Base-by-base conservation (phyloP, 371 early-diverging fungal genomes). In the Basidiobolus meristosporus region DNA sequence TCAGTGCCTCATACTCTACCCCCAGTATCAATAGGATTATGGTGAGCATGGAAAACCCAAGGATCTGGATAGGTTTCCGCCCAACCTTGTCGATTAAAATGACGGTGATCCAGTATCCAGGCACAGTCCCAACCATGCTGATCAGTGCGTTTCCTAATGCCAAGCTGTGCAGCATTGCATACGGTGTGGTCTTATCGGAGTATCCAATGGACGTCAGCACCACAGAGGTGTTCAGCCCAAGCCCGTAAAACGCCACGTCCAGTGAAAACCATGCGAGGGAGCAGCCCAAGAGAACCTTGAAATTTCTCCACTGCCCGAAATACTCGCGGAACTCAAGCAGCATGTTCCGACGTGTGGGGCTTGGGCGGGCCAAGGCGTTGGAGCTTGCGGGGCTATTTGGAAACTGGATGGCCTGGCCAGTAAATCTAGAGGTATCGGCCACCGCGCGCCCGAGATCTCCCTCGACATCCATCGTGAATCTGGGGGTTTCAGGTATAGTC, bases 401-500 rank as follows among this genome's bases (percentile, higher is more conserved):
- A 31, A 54, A 59, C 14, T 46, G 35, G 11, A 31, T 21, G 4
- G 31, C 32, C 7, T 38, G 44, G 31, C 53, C 52, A 26, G 60
- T 52, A 9, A 26, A 26, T 9, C 26, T 26, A 26, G 26, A 26
- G 9, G 26, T 26, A 44, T 66, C 77, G 11, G 49, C 52, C 34
- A 68, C 65, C 35, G 81, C 78, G 42, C 62, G 68, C 48, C 72
- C 68, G 15, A 67, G 48, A 48, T 80, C 70, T 38, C 66, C 58
- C 46, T 79, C 66, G 38, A 82, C 72, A 48, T 86, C 79, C 23
- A 78, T 67, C 17, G 80, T 67, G 51, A 75, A 88, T 42, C 86
- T 79, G 28, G 91, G 89, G 28, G 91, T 84, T 60, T 91, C 91
- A 21, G 87, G 85, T 56, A 89, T 83, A n/a, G 82, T 86, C 51